Evolutionary conservation across 257 asterid species (phyloP).

Genomic region (Euphrasia confusa): DNA sequence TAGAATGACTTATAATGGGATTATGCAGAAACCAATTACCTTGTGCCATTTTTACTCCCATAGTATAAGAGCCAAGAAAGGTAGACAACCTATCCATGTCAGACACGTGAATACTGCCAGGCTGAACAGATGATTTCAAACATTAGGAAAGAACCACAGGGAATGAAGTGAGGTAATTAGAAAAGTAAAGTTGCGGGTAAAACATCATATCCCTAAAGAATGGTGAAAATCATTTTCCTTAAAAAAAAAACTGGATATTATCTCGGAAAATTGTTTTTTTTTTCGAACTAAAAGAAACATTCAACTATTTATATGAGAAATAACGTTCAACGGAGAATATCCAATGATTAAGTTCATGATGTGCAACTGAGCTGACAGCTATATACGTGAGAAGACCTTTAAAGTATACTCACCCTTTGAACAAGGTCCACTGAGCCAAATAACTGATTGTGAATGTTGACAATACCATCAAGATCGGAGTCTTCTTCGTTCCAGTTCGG

Average conservation of each 20-base stretch:
- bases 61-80: conserved; percentile 54
- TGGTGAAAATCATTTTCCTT: not conserved
- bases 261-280: conserved; percentile 14
- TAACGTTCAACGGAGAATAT: not conserved
- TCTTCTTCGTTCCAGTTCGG: conserved; percentile 65
- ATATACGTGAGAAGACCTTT: not conserved
- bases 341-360: not conserved
- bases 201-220: not conserved
- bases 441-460: conserved; percentile 64
- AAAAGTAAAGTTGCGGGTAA: too few relatives aligned
- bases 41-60: conserved; percentile 56
- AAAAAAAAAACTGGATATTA: too few relatives aligned
- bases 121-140: conserved; percentile 36
- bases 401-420: conserved; percentile 37
- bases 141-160: conserved; percentile 10
- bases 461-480: conserved; percentile 48
- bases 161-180: not conserved
- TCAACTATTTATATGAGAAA: not conserved
- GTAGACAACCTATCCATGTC: conserved; percentile 55
- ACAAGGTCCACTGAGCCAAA: conserved; percentile 77
- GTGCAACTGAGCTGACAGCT: not conserved
- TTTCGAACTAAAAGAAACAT: not conserved
- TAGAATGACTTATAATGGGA: not conserved
- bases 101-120: conserved; percentile 53
- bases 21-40: conserved; percentile 36